These are phyloP conservation scores for Neurospora sp. DNA, from an alignment of 495 filamentous ascomycete genomes.

Conservation along the genomic window DNA sequence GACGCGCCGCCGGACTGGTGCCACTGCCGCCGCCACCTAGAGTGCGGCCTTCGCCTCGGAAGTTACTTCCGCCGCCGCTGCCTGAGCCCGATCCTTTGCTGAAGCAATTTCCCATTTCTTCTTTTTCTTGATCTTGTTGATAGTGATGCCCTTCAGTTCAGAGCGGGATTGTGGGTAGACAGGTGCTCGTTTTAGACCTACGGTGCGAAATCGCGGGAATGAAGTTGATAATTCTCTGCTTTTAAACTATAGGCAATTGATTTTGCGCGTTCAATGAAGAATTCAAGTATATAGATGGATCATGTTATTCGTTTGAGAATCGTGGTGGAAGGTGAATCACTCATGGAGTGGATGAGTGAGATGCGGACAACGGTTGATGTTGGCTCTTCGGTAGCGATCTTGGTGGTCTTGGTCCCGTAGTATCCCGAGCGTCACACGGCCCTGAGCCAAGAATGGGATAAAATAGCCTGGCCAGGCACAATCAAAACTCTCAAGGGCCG, in stretches of 20 bases:
- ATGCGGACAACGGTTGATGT: not conserved
- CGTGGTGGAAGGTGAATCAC: not conserved
- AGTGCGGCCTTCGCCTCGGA: constrained; percentile 45
- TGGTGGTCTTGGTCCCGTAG: not conserved
- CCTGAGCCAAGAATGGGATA: not conserved
- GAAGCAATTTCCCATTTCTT: constrained; percentile 63
- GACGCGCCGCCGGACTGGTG: not conserved
- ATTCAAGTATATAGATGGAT: not conserved
- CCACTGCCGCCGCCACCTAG: constrained; percentile 32
- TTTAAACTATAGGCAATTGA: not conserved
- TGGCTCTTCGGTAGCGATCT: not conserved
- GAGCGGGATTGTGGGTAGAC: too few species aligned
- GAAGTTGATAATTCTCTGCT: not conserved
- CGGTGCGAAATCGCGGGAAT: not conserved
- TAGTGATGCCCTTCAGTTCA: not conserved
- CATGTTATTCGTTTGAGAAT: not conserved
- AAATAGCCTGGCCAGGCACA: not conserved
- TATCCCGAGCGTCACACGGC: not conserved
- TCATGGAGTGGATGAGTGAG: not conserved
- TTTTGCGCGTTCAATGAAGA: not conserved
- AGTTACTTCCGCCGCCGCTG: constrained; percentile 7
- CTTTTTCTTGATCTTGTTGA: not conserved
- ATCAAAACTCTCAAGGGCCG: not conserved
- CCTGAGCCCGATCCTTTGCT: constrained; percentile 41
- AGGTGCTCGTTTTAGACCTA: not conserved